Evolutionary conservation across 331 rosid genomes (phyloP).

Genomic region (Quercus tomentella): DNA sequence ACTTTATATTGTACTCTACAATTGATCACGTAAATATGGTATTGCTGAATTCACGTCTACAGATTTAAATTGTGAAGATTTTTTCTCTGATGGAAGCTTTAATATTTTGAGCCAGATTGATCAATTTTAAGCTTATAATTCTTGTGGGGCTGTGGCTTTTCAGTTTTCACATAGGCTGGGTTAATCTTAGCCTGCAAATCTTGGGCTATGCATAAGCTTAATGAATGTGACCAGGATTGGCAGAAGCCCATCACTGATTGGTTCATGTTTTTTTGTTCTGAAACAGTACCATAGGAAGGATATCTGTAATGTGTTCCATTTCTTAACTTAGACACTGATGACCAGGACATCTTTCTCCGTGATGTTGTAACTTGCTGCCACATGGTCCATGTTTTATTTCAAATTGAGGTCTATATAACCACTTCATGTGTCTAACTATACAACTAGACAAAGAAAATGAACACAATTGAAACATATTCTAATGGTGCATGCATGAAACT

Average conservation of each 20-base stretch:
- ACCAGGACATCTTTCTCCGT: not conserved
- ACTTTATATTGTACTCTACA: slow-evolving; percentile 13
- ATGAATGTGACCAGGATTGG: not conserved
- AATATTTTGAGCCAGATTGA: slow-evolving; percentile 8
- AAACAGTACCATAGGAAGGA: not conserved
- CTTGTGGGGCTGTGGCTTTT: slow-evolving; percentile 12
- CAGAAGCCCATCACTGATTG: not conserved
- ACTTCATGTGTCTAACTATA: not conserved
- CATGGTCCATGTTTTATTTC: slow-evolving; percentile 8
- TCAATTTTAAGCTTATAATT: not conserved
- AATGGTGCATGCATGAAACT: not conserved
- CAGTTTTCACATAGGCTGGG: slow-evolving; percentile 1
- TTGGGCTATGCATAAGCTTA: not conserved
- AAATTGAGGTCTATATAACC: not conserved
- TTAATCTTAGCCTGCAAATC: slow-evolving; percentile 12
- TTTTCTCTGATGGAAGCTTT: not conserved
- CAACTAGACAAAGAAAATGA: not conserved
- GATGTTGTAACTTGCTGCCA: not conserved
- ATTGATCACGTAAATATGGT: not conserved
- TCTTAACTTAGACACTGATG: not conserved
- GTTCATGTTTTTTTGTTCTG: not conserved
- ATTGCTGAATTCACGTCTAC: slow-evolving; percentile 4
- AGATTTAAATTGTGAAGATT: not conserved
- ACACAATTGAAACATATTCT: not conserved
- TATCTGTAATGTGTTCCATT: not conserved